Evolutionary conservation across 257 asterid genomes (phyloP).

Genomic region (Thymus mandschuricus): DNA sequence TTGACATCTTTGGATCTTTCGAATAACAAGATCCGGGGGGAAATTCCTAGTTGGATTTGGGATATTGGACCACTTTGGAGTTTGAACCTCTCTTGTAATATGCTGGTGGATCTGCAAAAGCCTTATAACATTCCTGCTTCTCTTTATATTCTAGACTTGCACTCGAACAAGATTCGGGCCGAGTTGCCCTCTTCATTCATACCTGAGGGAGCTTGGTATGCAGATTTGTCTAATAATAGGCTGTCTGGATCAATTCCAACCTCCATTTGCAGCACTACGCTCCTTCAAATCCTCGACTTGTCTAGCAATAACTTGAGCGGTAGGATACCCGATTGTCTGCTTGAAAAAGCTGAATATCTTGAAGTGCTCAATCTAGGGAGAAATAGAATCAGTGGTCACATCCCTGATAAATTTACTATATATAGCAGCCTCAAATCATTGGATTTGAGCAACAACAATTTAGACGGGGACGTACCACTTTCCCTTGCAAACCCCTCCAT

Average conservation of each 20-base stretch:
- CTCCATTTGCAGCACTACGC: not conserved
- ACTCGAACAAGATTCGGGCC: no score
- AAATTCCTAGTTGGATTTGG: conserved; percentile 31
- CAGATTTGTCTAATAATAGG: not conserved
- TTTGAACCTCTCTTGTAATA: conserved; percentile 34
- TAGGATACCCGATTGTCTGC: not conserved
- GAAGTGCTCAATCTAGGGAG: not conserved
- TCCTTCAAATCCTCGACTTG: not conserved
- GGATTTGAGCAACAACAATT: conserved; percentile 1
- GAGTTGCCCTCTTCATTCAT: not conserved
- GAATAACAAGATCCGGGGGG: no score
- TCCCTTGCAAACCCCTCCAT: not conserved
- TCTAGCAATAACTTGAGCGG: not conserved
- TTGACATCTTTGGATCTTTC: no score
- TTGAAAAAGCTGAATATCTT: not conserved
- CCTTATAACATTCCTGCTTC: no score
- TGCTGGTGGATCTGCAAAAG: no score
- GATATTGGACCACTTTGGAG: not conserved
- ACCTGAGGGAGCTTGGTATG: not conserved
- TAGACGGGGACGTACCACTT: not conserved
- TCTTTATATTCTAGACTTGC: no score
- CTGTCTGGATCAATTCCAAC: not conserved
- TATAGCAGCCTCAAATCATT: not conserved
- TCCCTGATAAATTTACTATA: not conserved
- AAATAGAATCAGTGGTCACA: not conserved